These are phyloP conservation scores for Meredithiella fracta DNA, from an alignment of 2,329 filamentous ascomycete species.

Conservation along the genomic window DNA sequence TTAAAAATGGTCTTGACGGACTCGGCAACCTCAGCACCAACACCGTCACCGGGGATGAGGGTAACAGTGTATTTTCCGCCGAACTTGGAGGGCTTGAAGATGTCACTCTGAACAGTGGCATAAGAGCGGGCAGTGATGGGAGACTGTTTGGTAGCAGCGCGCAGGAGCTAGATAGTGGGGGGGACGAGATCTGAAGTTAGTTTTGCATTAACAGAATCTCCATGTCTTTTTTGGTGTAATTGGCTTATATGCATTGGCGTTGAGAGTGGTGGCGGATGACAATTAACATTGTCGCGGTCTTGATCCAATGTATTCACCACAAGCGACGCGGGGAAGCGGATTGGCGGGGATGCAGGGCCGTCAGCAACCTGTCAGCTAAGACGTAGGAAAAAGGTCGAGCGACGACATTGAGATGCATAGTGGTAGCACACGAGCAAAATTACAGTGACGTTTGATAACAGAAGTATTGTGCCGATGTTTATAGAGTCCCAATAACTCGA, in stretches of 20 bases:
- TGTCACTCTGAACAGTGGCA: constrained; percentile 78
- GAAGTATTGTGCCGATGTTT: neutral
- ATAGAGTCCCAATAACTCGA: neutral
- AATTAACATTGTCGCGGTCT: neutral
- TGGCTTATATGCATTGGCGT: neutral
- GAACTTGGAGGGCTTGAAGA: constrained; percentile 98
- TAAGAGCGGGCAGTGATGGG: constrained; percentile 36
- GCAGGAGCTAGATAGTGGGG: constrained; percentile 29
- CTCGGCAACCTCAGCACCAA: constrained; percentile 93
- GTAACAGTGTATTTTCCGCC: constrained; percentile 99
- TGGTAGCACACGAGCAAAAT: neutral
- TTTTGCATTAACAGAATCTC: neutral
- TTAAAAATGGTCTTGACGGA: constrained; percentile 99
- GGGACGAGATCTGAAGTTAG: constrained; percentile 10
- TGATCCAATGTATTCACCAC: neutral
- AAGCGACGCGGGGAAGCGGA: neutral
- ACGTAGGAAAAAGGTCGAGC: neutral
- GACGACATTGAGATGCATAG: neutral
- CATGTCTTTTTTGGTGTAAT: neutral
- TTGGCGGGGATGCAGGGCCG: neutral
- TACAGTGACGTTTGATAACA: neutral
- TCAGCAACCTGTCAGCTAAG: neutral
- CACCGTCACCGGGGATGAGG: constrained; percentile 95
- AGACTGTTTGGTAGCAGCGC: constrained; percentile 28
- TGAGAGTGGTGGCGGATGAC: neutral